A percentile compares a stretch with the other conserved stretches of the same genome.
Conservation (phyloP, 1,139 yeast species). For the Nakaseomyces nivariensis region DNA sequence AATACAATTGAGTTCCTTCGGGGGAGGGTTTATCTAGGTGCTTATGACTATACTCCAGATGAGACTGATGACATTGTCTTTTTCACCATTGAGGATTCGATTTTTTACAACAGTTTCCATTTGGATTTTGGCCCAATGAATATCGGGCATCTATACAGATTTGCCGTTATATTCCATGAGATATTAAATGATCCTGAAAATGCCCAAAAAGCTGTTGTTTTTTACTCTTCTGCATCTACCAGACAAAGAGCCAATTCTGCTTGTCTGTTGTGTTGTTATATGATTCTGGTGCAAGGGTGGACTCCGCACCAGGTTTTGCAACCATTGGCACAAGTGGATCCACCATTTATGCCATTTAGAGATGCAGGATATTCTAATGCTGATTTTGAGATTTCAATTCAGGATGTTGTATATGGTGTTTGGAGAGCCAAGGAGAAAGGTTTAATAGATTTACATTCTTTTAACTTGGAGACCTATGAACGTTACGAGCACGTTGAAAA, state of each 20-base stretch:
- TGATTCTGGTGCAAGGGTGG: slow-evolving; percentile 94
- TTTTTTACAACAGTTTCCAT: slow-evolving; percentile 88
- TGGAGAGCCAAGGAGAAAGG: slow-evolving; percentile 98
- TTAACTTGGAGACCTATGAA: slow-evolving; percentile 88
- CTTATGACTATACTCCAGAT: slow-evolving; percentile 69
- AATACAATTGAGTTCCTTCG: slow-evolving; percentile 30
- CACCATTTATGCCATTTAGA: slow-evolving; percentile 89
- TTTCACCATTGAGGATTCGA: slow-evolving; percentile 85
- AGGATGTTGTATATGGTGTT: slow-evolving; percentile 88
- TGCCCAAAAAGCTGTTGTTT: slow-evolving; percentile 81
- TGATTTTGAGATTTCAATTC: slow-evolving; percentile 85
- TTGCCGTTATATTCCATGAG: slow-evolving; percentile 90
- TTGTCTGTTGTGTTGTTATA: slow-evolving; percentile 83
- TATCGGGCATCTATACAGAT: slow-evolving; percentile 84
- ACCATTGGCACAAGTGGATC: slow-evolving; percentile 85
- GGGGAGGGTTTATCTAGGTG: slow-evolving; percentile 86
- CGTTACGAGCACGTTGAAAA: slow-evolving; percentile 91
- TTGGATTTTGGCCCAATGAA: slow-evolving; percentile 94
- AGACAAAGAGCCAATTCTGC: slow-evolving; percentile 89
- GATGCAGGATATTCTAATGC: slow-evolving; percentile 97
- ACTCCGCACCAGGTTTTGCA: slow-evolving; percentile 96
- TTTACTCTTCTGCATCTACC: slow-evolving; percentile 74
- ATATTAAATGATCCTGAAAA: slow-evolving; percentile 77
- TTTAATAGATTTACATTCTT: slow-evolving; percentile 75
- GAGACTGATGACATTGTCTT: slow-evolving; percentile 71